phyloP scores from a whole-genome alignment of 2,329 filamentous ascomycete species.

The Sphaceloma murrayae region DNA sequence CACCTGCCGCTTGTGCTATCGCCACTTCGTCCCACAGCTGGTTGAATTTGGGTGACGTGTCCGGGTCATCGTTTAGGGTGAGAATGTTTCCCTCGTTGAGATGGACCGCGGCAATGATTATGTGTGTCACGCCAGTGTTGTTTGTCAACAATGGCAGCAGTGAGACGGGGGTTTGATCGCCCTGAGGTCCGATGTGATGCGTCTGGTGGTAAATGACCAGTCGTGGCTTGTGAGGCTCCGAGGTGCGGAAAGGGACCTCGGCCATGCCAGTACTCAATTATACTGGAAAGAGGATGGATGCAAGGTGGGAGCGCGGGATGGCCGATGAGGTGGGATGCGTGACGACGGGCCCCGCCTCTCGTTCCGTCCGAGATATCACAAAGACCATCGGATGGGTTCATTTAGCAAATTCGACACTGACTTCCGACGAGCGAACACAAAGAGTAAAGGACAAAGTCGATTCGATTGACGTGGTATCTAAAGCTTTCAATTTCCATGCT shows the following conservation, averaged over 20 bases:
- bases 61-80: slow-evolving; percentile 71
- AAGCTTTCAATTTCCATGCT: no score
- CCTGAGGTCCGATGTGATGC: slow-evolving; percentile 42
- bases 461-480: no score
- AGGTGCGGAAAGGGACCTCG: slow-evolving; percentile 21
- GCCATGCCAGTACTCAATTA: no score
- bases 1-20: slow-evolving; percentile 59
- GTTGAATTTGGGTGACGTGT: slow-evolving; percentile 54
- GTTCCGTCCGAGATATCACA: no score
- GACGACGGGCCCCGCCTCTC: no score
- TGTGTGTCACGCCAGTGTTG: slow-evolving; percentile 60
- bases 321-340: no score
- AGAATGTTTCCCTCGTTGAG: slow-evolving; percentile 59
- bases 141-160: slow-evolving; percentile 52
- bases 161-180: slow-evolving; percentile 44
- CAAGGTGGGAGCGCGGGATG: slow-evolving; percentile 2
- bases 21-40: slow-evolving; percentile 71
- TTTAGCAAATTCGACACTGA: no score
- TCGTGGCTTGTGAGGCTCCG: slow-evolving; percentile 29
- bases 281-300: slow-evolving; percentile 2
- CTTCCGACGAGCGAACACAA: no score
- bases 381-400: no score
- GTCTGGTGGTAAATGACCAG: slow-evolving; percentile 57
- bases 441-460: no score
- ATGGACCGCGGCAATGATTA: slow-evolving; percentile 81